Base-by-base conservation (phyloP, 2,329 filamentous ascomycete species). In the Scytalidium sp. region DNA sequence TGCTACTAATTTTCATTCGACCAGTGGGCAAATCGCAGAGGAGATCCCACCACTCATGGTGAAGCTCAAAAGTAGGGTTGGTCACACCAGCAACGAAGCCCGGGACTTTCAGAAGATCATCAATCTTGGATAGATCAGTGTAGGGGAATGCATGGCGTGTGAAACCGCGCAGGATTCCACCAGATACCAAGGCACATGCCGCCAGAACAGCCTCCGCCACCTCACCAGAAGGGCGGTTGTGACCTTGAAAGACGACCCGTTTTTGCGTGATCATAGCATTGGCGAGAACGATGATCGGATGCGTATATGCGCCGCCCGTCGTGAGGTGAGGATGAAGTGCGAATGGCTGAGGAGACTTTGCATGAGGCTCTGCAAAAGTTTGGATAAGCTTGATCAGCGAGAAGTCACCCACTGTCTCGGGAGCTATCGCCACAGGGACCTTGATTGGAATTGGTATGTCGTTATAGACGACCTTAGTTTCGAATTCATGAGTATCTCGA, bases 1-100 rank as follows among this genome's bases (percentile, higher is more conserved):
- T 86, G 66, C 81, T 90, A 63, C 90, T 96, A 62, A 99, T 97
- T 70, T 94, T 96, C 76, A 99, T 91, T 41, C 92, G 85, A 9
- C 94, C 94, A 1, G 86, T 93, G 0, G 92, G 88, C 40, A 99
- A 75, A 68, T 99, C 94, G 68, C 94, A 99, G 11, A 99, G 78
- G 9, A 99, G 72, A 69, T 99, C 94, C 94, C 94, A 99, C 94
- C 94, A 99, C 66, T 97, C 92, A 0, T 88, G 89, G 63, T 97
- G 93, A 63, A 91, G 84, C 54, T 93, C 91, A 66, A 99, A 99
- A 0, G 91, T 93, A 5, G 94, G 94, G 64, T 99, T 99, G 1
- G 93, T 99, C 39, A 99, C 94, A 50, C 94, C 94, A 2, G 94
- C 94, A 60, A 99, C 96, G 69, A 99, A 99, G 2, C 94, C 94